Evolutionary conservation across 1,284 basidiomycete species (phyloP).

Genomic region (Rhodotorula sp.): DNA sequence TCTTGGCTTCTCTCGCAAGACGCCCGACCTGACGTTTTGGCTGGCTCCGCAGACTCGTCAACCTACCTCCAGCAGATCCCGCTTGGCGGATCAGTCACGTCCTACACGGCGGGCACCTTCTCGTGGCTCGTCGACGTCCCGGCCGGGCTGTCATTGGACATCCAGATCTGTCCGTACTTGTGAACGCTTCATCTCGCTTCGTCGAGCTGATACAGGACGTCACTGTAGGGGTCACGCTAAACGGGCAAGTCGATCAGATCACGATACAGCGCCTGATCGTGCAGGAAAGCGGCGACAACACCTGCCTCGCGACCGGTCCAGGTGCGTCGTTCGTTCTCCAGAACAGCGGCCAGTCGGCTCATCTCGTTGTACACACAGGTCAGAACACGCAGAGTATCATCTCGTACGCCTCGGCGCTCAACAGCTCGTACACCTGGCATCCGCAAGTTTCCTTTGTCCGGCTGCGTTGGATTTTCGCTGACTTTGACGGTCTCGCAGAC

Average conservation of each 20-base stretch:
- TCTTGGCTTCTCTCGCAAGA: too few relatives aligned
- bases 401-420: slow-evolving; percentile 22
- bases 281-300: slow-evolving; percentile 1
- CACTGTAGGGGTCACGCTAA: slow-evolving; percentile 21
- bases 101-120: slow-evolving; percentile 11
- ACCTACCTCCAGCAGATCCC: slow-evolving; percentile 27
- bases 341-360: background rate
- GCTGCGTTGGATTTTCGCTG: too few relatives aligned
- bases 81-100: slow-evolving; percentile 3
- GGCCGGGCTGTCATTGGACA: slow-evolving; percentile 6
- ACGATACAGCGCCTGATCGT: slow-evolving; percentile 10
- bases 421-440: slow-evolving; percentile 11
- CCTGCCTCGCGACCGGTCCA: slow-evolving; percentile 10
- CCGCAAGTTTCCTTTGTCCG: background rate
- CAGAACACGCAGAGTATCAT: slow-evolving; percentile 28
- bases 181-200: too few relatives aligned
- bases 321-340: background rate
- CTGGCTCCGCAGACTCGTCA: slow-evolving; percentile 9
- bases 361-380: background rate
- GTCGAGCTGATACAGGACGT: too few relatives aligned
- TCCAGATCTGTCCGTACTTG: slow-evolving; percentile 20
- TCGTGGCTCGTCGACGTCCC: slow-evolving; percentile 28
- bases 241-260: slow-evolving; percentile 15
- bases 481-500: background rate
- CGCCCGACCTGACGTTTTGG: background rate